These are phyloP conservation scores for Annulohypoxylon maeteangense DNA, from an alignment of 495 filamentous ascomycete genomes.

Conservation along the genomic window DNA sequence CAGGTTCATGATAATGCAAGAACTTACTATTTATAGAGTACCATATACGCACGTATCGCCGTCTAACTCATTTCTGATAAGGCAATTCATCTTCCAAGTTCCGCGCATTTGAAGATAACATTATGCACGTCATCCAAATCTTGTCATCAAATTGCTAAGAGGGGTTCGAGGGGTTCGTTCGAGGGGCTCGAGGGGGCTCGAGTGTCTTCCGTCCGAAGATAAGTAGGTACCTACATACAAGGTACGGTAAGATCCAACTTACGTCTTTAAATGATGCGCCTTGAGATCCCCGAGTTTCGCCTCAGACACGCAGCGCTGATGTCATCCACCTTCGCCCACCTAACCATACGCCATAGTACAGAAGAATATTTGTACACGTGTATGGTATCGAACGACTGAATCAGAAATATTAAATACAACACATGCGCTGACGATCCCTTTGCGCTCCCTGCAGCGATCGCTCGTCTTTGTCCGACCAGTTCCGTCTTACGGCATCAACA, in stretches of 20 bases:
- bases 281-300: slow-evolving; percentile 8
- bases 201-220: slow-evolving; percentile 2
- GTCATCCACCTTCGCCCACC: slow-evolving; percentile 19
- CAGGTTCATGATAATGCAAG: neutral
- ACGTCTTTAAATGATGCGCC: neutral
- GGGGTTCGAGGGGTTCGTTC: neutral
- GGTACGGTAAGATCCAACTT: neutral
- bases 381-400: slow-evolving; percentile 16
- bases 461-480: neutral
- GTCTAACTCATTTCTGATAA: slow-evolving; percentile 14
- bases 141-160: slow-evolving; percentile 7
- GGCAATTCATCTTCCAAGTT: slow-evolving; percentile 3
- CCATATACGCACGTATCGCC: neutral
- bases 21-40: slow-evolving; percentile 31
- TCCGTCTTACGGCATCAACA: slow-evolving; percentile 15
- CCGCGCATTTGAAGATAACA: slow-evolving; percentile 10
- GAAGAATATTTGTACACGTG: slow-evolving; percentile 4
- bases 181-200: neutral
- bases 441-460: slow-evolving; percentile 8
- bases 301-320: slow-evolving; percentile 22
- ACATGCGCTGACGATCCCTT: slow-evolving; percentile 31
- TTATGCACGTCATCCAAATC: slow-evolving; percentile 37
- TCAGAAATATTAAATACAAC: slow-evolving; percentile 17
- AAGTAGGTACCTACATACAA: neutral
- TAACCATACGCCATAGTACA: neutral